Percentiles rank a stretch among this genome's conserved stretches.
These are phyloP conservation scores for Cryphonectria japonica DNA, from an alignment of 2,329 filamentous ascomycete species.

Conservation along the genomic window DNA sequence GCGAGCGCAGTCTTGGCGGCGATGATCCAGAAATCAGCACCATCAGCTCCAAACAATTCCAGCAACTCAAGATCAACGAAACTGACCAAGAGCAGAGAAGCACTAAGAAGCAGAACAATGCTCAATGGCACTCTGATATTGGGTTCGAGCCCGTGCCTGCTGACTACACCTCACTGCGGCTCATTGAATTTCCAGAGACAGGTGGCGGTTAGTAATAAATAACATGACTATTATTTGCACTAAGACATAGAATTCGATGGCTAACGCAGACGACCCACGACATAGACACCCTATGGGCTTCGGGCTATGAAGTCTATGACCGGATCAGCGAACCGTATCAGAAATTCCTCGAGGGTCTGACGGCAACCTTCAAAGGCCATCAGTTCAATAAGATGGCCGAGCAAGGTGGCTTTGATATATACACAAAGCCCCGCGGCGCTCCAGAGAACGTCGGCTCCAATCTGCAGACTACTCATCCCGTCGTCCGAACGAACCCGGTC, in stretches of 20 bases:
- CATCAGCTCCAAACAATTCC: conserved; percentile 57
- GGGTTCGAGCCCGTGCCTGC: conserved; percentile 58
- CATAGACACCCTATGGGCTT: conserved; percentile 49
- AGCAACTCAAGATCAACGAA: conserved; percentile 38
- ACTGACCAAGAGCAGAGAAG: conserved; percentile 33
- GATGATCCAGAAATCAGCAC: conserved; percentile 60
- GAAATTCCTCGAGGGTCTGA: conserved; percentile 50
- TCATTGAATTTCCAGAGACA: conserved; percentile 49
- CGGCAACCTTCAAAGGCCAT: conserved; percentile 49
- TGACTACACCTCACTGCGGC: conserved; percentile 58
- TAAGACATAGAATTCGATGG: background rate
- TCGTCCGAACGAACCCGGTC: conserved; percentile 65
- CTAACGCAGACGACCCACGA: conserved; percentile 2
- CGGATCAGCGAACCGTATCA: conserved; percentile 52
- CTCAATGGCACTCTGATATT: conserved; percentile 58
- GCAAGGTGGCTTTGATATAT: conserved; percentile 46
- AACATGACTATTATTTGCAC: background rate
- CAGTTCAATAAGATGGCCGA: conserved; percentile 45
- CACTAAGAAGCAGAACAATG: conserved; percentile 39
- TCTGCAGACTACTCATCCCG: conserved; percentile 56
- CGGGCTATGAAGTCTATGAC: conserved; percentile 53
- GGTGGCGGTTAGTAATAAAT: conserved; percentile 38
- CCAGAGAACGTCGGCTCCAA: conserved; percentile 58
- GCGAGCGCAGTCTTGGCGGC: conserved; percentile 54
- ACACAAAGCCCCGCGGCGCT: conserved; percentile 51